These are phyloP conservation scores for Xylaria sp. DNA, from an alignment of 2,329 filamentous ascomycete species.

Conservation along the genomic window DNA sequence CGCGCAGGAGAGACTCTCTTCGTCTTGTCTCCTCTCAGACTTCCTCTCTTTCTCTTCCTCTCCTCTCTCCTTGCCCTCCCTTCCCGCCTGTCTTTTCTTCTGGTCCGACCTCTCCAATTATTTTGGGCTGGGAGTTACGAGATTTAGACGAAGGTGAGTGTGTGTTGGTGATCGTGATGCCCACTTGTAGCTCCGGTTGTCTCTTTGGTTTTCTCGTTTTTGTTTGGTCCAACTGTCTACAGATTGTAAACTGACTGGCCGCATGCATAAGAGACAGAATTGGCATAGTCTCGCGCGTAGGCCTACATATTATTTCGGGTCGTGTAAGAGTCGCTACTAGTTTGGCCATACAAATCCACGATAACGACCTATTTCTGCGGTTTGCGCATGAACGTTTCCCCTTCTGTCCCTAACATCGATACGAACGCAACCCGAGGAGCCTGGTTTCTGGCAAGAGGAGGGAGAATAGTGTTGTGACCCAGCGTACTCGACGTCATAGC, in stretches of 20 bases:
- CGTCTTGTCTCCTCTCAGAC: conserved; percentile 31
- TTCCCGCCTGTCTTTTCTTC: conserved; percentile 44
- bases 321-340: too few species aligned
- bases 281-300: too few species aligned
- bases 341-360: conserved; percentile 30
- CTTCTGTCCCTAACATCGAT: conserved; percentile 17
- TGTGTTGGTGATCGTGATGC: conserved; percentile 21
- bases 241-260: too few species aligned
- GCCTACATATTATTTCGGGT: too few species aligned
- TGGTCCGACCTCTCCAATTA: conserved; percentile 46
- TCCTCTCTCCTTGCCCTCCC: conserved; percentile 38
- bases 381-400: conserved; percentile 1
- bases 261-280: too few species aligned
- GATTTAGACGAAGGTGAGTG: conserved; percentile 35
- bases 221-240: too few species aligned
- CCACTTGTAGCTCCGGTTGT: too few species aligned
- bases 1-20: conserved; percentile 28
- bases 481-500: background rate
- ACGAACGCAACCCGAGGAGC: conserved; percentile 15
- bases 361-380: conserved; percentile 25
- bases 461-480: background rate
- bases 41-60: conserved; percentile 32
- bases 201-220: too few species aligned
- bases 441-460: background rate
- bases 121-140: conserved; percentile 35